Conservation (phyloP, 352 stramenopile genomes). For the Albugo candida region DNA sequence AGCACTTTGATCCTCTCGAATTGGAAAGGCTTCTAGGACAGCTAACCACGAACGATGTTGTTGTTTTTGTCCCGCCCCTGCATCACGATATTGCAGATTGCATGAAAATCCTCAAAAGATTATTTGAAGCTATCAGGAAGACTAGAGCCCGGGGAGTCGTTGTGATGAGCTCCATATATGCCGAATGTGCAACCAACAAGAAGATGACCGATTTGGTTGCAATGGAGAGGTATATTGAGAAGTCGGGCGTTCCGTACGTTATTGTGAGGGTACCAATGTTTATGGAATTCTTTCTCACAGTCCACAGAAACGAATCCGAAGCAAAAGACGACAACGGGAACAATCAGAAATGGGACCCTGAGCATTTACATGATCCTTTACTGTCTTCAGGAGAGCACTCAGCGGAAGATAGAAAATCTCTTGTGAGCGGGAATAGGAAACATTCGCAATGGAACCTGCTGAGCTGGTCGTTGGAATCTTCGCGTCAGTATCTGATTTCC, state of each 20-base stretch:
- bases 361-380: constrained; percentile 7
- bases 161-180: constrained; percentile 46
- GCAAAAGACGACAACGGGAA: background rate
- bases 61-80: constrained; percentile 49
- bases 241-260: constrained; percentile 27
- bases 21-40: constrained; percentile 35
- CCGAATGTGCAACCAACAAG: constrained; percentile 11
- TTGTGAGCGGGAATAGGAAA: background rate
- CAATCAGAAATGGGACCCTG: constrained; percentile 11
- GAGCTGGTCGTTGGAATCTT: constrained; percentile 19
- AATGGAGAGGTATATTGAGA: constrained; percentile 40
- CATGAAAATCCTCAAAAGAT: constrained; percentile 29
- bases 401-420: no score
- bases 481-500: constrained; percentile 28
- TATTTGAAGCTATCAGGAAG: constrained; percentile 24
- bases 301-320: constrained; percentile 7
- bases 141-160: constrained; percentile 56
- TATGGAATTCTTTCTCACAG: constrained; percentile 58
- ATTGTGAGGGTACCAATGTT: constrained; percentile 53
- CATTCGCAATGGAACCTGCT: constrained; percentile 17
- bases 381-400: background rate
- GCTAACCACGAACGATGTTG: constrained; percentile 36
- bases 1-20: constrained; percentile 23
- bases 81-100: constrained; percentile 23
- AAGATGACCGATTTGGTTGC: constrained; percentile 34